phyloP scores from a whole-genome alignment of 1,284 basidiomycete genomes.

The Exsudoporus floridanus region DNA sequence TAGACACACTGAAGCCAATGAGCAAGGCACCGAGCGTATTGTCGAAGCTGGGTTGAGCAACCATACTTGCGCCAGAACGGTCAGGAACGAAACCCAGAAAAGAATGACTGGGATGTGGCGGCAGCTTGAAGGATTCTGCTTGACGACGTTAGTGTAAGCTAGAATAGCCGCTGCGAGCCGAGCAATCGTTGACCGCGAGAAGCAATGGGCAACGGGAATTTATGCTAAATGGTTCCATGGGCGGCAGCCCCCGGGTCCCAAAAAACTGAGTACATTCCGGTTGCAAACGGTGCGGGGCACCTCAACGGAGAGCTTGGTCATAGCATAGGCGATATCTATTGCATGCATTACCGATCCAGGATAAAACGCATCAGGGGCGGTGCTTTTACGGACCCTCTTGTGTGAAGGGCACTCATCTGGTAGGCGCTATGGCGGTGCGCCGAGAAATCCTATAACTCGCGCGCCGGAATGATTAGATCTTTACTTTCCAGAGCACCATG shows the following conservation, averaged over 20 bases:
- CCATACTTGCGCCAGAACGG: constrained; percentile 17
- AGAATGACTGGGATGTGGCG: not conserved
- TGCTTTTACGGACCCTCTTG: not conserved
- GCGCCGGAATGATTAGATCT: not conserved
- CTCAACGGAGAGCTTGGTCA: constrained; percentile 2
- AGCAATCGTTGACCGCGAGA: constrained; percentile 6
- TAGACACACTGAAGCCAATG: constrained; percentile 55
- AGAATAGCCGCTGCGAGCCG: constrained; percentile 1
- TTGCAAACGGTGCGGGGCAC: not conserved
- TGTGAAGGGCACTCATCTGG: not conserved
- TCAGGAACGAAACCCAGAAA: not conserved
- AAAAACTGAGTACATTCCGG: not conserved
- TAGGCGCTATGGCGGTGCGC: not conserved
- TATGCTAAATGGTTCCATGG: not conserved
- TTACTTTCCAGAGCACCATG: not conserved
- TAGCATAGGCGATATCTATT: not conserved
- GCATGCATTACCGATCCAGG: constrained; percentile 1
- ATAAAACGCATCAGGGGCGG: constrained; percentile 7
- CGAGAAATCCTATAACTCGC: not conserved
- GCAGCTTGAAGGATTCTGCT: not conserved
- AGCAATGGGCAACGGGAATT: constrained; percentile 1
- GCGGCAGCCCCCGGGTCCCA: not conserved
- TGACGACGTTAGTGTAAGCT: constrained; percentile 12
- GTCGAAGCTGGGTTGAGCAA: constrained; percentile 36
- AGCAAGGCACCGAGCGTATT: constrained; percentile 60